Evolutionary conservation across 768 basidiomycete species (phyloP).

Genomic region (Lactifluus pinguis): DNA sequence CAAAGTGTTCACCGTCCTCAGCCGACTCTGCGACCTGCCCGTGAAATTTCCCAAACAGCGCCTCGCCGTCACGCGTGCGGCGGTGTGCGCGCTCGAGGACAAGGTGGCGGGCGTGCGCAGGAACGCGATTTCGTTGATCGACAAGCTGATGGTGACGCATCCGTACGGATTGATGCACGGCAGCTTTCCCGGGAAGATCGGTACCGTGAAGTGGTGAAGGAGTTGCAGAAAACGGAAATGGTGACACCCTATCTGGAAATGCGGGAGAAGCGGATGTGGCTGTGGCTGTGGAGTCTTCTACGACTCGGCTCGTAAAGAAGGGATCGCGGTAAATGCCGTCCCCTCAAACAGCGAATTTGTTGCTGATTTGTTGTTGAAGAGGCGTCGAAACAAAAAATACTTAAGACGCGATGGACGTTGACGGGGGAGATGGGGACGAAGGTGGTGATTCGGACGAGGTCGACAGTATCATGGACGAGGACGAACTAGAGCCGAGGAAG

Average conservation of each 20-base stretch:
- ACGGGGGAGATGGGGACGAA: conserved; percentile 27
- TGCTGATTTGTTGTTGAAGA: neutral
- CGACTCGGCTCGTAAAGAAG: no score
- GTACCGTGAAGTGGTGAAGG: conserved; percentile 50
- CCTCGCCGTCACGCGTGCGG: no score
- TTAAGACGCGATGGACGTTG: conserved; percentile 53
- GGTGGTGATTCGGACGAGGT: conserved; percentile 31
- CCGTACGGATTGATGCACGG: conserved; percentile 83
- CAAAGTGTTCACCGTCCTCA: no score
- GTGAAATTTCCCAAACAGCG: no score
- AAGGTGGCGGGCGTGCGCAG: no score
- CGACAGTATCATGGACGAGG: conserved; percentile 24
- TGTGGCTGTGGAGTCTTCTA: conserved; percentile 22
- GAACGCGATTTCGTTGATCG: conserved; percentile 31
- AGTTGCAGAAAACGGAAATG: conserved; percentile 65
- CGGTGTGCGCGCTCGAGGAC: no score
- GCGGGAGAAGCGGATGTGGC: conserved; percentile 20
- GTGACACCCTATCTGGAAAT: conserved; percentile 45
- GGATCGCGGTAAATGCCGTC: no score
- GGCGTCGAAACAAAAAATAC: neutral
- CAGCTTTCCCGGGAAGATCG: conserved; percentile 66
- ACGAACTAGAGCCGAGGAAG: conserved; percentile 21
- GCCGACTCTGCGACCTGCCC: no score
- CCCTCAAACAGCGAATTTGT: neutral
- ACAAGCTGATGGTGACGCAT: conserved; percentile 73